Percentiles rank a stretch among this genome's conserved stretches.
Evolutionary conservation across 768 basidiomycete genomes (phyloP).

Genomic region (Lactarius sanguifluus): DNA sequence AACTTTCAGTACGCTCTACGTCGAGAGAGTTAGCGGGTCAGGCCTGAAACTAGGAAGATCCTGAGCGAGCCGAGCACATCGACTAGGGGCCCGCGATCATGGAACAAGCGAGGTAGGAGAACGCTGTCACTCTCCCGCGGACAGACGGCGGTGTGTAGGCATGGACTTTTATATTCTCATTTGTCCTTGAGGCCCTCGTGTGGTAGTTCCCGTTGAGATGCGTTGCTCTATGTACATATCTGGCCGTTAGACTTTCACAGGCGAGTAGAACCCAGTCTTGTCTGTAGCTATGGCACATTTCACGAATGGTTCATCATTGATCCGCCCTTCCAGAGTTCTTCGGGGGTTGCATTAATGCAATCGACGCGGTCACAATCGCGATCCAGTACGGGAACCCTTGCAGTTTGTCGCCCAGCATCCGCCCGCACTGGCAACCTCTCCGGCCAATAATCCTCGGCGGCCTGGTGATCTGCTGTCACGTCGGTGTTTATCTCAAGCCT

Average conservation of each 20-base stretch:
- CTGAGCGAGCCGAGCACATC: not conserved
- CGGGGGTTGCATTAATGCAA: constrained; percentile 14
- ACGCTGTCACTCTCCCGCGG: constrained; percentile 23
- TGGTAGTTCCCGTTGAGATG: constrained; percentile 34
- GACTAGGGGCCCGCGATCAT: not conserved
- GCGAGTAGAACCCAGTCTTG: not conserved
- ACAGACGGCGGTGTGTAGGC: constrained; percentile 30
- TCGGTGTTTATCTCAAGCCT: constrained; percentile 31
- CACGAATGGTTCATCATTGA: constrained; percentile 15
- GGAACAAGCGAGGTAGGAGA: constrained; percentile 9
- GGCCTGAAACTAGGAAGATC: not conserved
- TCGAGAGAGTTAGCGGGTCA: not conserved
- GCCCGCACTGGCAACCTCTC: constrained; percentile 31
- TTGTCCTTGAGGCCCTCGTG: constrained; percentile 30
- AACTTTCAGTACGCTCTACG: not conserved
- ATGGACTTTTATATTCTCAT: constrained; percentile 31
- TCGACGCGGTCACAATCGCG: constrained; percentile 11
- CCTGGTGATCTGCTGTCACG: constrained; percentile 24
- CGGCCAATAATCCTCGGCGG: constrained; percentile 28
- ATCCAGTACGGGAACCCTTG: constrained; percentile 15
- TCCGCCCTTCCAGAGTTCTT: constrained; percentile 14
- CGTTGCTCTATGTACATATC: not conserved
- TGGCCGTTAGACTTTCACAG: not conserved
- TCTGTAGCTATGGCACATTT: constrained; percentile 8
- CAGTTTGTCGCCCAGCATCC: constrained; percentile 30